These are phyloP conservation scores for Zostera marina DNA, from an alignment of 116 monocot genomes.

Conservation along the genomic window DNA sequence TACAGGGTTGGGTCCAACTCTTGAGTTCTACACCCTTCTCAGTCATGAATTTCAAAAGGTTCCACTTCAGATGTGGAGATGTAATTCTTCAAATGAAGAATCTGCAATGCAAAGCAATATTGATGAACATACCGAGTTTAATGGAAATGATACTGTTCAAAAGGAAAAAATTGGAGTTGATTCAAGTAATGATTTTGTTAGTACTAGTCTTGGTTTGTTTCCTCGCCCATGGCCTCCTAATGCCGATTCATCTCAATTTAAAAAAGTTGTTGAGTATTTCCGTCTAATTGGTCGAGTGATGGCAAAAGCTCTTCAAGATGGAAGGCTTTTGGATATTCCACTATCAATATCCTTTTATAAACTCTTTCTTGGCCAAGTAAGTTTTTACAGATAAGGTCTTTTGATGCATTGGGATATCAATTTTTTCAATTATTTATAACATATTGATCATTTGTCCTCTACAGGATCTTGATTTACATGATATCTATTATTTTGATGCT, in stretches of 20 bases:
- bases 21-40: constrained; percentile 95
- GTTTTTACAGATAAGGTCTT: constrained; percentile 6
- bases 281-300: constrained; percentile 69
- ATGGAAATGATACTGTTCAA: not conserved
- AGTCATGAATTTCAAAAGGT: constrained; percentile 88
- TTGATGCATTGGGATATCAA: not conserved
- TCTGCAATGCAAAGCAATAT: constrained; percentile 41
- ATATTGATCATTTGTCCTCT: not conserved
- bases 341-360: constrained; percentile 84
- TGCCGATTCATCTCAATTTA: constrained; percentile 43
- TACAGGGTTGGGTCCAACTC: constrained; percentile 84
- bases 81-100: constrained; percentile 21
- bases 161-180: constrained; percentile 13
- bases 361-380: constrained; percentile 79
- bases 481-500: constrained; percentile 81
- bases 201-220: constrained; percentile 78
- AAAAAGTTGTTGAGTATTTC: constrained; percentile 80
- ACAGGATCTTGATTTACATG: constrained; percentile 85
- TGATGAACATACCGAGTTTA: constrained; percentile 1
- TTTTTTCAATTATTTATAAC: not conserved
- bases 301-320: constrained; percentile 99
- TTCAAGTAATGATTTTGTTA: constrained; percentile 29
- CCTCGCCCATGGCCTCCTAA: constrained; percentile 81
- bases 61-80: constrained; percentile 75
- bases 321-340: constrained; percentile 77